Evolutionary conservation across 805 yeast species (phyloP).

Genomic region (Wickerhamiella cacticola): DNA sequence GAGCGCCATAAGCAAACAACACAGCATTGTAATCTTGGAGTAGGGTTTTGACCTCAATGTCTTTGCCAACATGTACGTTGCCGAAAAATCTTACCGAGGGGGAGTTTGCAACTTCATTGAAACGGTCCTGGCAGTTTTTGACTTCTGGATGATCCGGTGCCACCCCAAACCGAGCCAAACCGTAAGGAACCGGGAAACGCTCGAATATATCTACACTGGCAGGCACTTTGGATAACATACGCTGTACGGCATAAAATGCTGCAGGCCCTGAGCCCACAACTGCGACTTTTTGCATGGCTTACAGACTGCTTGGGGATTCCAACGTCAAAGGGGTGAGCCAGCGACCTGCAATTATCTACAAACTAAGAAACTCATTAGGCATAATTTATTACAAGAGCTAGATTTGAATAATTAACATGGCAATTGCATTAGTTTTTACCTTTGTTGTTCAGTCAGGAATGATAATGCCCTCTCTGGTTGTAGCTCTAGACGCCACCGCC

Average conservation of each 20-base stretch:
- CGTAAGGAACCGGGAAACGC: conserved; percentile 77
- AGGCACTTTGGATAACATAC: conserved; percentile 43
- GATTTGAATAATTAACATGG: no score
- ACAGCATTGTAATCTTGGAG: conserved; percentile 54
- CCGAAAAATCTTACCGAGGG: conserved; percentile 51
- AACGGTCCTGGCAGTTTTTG: conserved; percentile 56
- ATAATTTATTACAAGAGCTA: no score
- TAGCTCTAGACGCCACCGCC: not conserved
- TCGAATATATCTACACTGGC: conserved; percentile 66
- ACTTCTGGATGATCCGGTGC: conserved; percentile 99
- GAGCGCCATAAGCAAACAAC: conserved; percentile 69
- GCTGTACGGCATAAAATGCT: conserved; percentile 80
- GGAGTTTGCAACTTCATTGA: conserved; percentile 38
- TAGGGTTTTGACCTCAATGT: conserved; percentile 41
- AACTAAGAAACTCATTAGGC: no score
- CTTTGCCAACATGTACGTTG: conserved; percentile 55
- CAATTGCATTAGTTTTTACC: no score
- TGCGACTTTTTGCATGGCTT: conserved; percentile 35
- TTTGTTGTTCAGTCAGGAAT: no score
- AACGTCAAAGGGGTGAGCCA: no score
- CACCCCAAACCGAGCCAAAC: conserved; percentile 87
- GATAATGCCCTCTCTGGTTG: no score
- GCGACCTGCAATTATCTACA: no score
- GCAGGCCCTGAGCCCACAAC: conserved; percentile 95
- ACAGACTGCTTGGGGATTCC: no score